Conservation (phyloP, 768 basidiomycete species). For the Paxillus involutus region DNA sequence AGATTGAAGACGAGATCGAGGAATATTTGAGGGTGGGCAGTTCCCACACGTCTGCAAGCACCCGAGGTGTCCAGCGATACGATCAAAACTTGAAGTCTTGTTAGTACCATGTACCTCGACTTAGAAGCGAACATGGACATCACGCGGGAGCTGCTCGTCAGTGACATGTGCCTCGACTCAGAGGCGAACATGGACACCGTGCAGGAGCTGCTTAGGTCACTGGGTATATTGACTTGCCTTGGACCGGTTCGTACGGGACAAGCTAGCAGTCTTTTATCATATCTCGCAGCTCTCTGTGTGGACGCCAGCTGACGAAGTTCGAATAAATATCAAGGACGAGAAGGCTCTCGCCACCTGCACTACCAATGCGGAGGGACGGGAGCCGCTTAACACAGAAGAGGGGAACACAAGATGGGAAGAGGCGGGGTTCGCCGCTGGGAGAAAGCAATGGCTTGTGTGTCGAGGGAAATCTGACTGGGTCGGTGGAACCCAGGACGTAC, state of each 20-base stretch:
- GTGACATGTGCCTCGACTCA: too few relatives aligned
- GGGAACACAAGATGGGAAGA: slow-evolving; percentile 61
- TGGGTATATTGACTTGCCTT: slow-evolving; percentile 61
- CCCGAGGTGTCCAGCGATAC: slow-evolving; percentile 82
- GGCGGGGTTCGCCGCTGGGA: slow-evolving; percentile 65
- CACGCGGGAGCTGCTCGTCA: slow-evolving; percentile 52
- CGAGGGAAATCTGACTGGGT: too few relatives aligned
- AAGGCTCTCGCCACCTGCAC: slow-evolving; percentile 51
- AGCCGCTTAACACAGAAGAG: slow-evolving; percentile 36
- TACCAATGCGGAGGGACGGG: slow-evolving; percentile 47
- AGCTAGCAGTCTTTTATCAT: slow-evolving; percentile 74
- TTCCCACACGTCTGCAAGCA: slow-evolving; percentile 68
- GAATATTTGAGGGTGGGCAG: slow-evolving; percentile 57
- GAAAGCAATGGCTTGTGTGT: slow-evolving; percentile 45
- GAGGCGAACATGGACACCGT: slow-evolving; percentile 53
- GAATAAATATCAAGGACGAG: slow-evolving; percentile 43
- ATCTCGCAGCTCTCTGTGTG: slow-evolving; percentile 65
- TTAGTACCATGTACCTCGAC: slow-evolving; percentile 78
- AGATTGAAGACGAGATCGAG: slow-evolving; percentile 48
- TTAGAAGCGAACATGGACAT: slow-evolving; percentile 53
- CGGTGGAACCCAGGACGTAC: too few relatives aligned
- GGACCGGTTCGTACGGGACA: slow-evolving; percentile 61
- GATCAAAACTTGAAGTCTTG: slow-evolving; percentile 68
- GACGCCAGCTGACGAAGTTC: slow-evolving; percentile 50
- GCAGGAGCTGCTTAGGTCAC: slow-evolving; percentile 43